Evolutionary conservation across 2,329 filamentous ascomycete species (phyloP), one percentile per base, ranked within the genome.

Genomic region (Cercospora sojina): DNA sequence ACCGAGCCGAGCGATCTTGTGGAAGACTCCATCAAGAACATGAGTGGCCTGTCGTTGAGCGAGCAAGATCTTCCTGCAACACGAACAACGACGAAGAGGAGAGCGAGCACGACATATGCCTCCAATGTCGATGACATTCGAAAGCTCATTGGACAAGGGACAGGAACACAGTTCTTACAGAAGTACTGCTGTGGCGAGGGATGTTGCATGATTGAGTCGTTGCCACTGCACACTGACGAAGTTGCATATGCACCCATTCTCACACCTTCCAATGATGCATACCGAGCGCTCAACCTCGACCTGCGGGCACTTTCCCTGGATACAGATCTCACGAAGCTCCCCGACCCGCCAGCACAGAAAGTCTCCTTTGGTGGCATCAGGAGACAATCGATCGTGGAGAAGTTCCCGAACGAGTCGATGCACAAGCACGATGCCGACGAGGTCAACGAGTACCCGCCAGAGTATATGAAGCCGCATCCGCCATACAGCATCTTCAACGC

Each of bases 401-500:
- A 89, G 6, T 79, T 90, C 43, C 76, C 79, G 2, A 78, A 81
- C 12, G 79, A 79, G 62, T 79, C 82, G 41, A 67, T 74, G 57
- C 78, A 79, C 65, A 75, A 81, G 68, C 76, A 82, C 69, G 74
- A 79, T 47, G 70, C 75, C 16, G 75, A 75, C 32, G 77, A 76
- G 18, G 82, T 83, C 59, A 76, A 83, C 67, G 80, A 80, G 63
- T 90, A 94, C 76, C 94, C 95, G 18, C 95, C 95, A 6, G 85
- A 84, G 66, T 99, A 93, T 75, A 93, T 99, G 62, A 92, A 97
- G 77, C 95, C 95, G 27, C 95, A 99, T 78, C 92, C 92, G 64
- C 95, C 95, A 0, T 95, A 96, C 79, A 85, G 94, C 71, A 93
- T 98, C 67, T 96, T 91, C 79, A 90, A 93, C 0, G 93, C 94